A percentile compares a stretch with the other conserved stretches of the same genome.
phyloP scores from a whole-genome alignment of 1,139 yeast genomes.

The Blastobotrys arbuscula region DNA sequence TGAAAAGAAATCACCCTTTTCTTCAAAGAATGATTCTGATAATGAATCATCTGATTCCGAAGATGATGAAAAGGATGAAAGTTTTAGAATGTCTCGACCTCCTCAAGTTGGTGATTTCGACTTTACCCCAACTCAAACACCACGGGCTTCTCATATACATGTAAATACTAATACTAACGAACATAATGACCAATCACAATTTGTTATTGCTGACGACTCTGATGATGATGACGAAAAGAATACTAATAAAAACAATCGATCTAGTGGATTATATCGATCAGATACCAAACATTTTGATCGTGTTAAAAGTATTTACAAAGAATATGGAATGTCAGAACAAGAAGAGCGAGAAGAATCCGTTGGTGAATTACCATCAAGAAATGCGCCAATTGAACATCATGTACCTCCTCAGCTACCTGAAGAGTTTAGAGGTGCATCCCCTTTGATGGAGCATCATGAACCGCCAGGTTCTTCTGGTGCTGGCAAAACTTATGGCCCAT shows the following conservation, averaged over 20 bases:
- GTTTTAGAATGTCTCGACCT: neutral
- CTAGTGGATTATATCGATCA: constrained; percentile 17
- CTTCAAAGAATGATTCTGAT: constrained; percentile 2
- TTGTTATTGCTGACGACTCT: constrained; percentile 10
- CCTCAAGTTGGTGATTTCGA: constrained; percentile 4
- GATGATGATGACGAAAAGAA: constrained; percentile 7
- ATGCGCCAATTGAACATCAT: constrained; percentile 11
- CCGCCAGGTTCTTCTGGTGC: neutral
- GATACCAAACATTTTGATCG: constrained; percentile 29
- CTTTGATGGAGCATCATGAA: neutral
- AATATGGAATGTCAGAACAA: constrained; percentile 18
- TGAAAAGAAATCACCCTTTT: constrained; percentile 1
- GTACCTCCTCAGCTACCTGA: constrained; percentile 6
- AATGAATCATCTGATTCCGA: neutral
- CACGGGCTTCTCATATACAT: neutral
- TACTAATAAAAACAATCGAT: neutral
- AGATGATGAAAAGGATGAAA: neutral
- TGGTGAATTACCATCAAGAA: constrained; percentile 12
- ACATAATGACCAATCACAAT: neutral
- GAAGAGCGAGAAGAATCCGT: neutral
- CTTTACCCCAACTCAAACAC: constrained; percentile 3
- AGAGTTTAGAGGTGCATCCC: neutral
- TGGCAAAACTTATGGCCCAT: neutral
- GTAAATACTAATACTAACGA: neutral
- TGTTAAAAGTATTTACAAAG: constrained; percentile 31